Conservation (phyloP, 1,284 basidiomycete genomes). For the Sanghuangporus weigelae region DNA sequence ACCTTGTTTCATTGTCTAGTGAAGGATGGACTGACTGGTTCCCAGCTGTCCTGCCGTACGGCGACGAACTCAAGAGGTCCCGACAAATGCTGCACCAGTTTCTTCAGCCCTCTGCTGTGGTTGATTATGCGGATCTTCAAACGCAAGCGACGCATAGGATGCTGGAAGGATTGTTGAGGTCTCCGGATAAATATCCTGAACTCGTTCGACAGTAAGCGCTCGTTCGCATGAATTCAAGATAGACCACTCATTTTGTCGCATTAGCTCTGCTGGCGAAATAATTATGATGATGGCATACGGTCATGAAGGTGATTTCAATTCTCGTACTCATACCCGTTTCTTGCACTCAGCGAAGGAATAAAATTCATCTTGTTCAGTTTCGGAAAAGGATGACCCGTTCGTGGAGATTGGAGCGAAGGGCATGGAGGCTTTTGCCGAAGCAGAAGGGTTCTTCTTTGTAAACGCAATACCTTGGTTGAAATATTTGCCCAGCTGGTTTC, state of each 20-base stretch:
- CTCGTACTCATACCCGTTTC: not conserved
- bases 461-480: conserved; percentile 13
- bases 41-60: conserved; percentile 4
- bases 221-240: not conserved
- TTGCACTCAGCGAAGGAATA: not conserved
- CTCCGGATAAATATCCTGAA: conserved; percentile 1
- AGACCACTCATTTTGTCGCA: not conserved
- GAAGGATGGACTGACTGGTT: conserved; percentile 5
- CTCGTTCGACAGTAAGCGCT: not conserved
- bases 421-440: not conserved
- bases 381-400: conserved; percentile 16
- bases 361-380: not conserved
- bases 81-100: conserved; percentile 7
- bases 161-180: not conserved
- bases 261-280: conserved; percentile 1
- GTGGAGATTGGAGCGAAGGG: conserved; percentile 14
- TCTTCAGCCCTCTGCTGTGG: conserved; percentile 1
- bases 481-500: conserved; percentile 16
- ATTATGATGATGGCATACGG: conserved; percentile 12
- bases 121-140: not conserved
- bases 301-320: conserved; percentile 5
- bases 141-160: not conserved
- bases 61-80: conserved; percentile 4
- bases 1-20: not conserved
- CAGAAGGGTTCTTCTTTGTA: conserved; percentile 11